Evolutionary conservation across 768 basidiomycete species (phyloP).

Genomic region (Rhodotorula kratochvilovae): DNA sequence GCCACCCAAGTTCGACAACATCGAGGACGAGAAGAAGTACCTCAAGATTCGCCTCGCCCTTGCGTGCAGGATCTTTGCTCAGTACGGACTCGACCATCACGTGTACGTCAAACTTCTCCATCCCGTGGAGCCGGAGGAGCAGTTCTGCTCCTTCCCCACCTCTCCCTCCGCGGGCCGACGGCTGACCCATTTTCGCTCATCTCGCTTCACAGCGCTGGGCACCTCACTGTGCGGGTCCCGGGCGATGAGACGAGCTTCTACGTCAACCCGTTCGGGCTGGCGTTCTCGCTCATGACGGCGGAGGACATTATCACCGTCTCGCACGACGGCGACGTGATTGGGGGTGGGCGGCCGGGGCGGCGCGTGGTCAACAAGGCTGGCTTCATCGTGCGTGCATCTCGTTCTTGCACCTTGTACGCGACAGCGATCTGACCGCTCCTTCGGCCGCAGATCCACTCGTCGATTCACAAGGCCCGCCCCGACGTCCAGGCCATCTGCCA

Average conservation of each 20-base stretch:
- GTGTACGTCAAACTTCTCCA: conserved; percentile 6
- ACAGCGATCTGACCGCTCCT: no score
- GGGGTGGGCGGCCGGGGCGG: conserved; percentile 47
- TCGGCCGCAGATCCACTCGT: no score
- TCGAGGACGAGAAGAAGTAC: conserved; percentile 23
- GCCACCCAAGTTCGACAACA: conserved; percentile 17
- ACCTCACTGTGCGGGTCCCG: conserved; percentile 27
- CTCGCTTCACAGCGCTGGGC: conserved; percentile 14
- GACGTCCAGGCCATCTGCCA: conserved; percentile 49
- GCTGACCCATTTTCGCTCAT: not conserved
- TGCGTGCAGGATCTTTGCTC: conserved; percentile 30
- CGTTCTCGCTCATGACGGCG: conserved; percentile 21
- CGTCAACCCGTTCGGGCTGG: conserved; percentile 29
- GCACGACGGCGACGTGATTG: conserved; percentile 48
- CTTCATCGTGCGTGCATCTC: conserved; percentile 52
- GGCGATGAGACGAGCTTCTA: conserved; percentile 4
- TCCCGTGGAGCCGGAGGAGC: no score
- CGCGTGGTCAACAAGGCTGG: conserved; percentile 49
- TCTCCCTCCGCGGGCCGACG: no score
- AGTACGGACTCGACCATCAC: conserved; percentile 26
- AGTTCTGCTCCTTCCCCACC: not conserved
- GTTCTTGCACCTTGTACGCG: no score
- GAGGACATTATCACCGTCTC: conserved; percentile 42
- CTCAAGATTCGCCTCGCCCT: conserved; percentile 27
- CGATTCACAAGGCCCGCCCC: conserved; percentile 46